Evolutionary conservation across 192 early-diverging fungal species (phyloP).

Genomic region (Powellomyces hirtus): DNA sequence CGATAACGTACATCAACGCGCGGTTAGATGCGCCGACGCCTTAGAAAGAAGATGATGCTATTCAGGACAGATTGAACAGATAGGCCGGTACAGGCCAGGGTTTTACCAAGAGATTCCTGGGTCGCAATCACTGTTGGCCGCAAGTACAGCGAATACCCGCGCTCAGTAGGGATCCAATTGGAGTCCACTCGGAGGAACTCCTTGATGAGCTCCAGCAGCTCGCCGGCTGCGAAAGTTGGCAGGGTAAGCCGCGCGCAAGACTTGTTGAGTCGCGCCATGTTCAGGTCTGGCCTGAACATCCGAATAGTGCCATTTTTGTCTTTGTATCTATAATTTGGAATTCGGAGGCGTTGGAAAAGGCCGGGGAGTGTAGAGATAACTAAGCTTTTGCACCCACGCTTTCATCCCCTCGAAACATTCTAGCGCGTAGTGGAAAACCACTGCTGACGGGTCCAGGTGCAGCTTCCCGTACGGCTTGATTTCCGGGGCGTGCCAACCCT

Average conservation of each 20-base stretch:
- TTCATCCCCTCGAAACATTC: conserved; percentile 83
- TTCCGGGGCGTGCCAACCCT: conserved; percentile 75
- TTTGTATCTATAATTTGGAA: conserved; percentile 82
- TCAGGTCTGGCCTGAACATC: conserved; percentile 96
- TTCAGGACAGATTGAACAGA: background rate
- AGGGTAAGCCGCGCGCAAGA: conserved; percentile 80
- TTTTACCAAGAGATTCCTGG: conserved; percentile 59
- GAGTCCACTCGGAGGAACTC: conserved; percentile 77
- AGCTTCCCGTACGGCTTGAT: conserved; percentile 86
- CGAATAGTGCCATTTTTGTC: conserved; percentile 82
- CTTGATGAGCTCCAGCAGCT: conserved; percentile 81
- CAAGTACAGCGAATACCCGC: conserved; percentile 90
- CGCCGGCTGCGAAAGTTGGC: conserved; percentile 75
- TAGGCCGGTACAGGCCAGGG: background rate
- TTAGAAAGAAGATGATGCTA: conserved; percentile 23
- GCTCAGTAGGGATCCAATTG: conserved; percentile 87
- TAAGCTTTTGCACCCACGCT: conserved; percentile 18
- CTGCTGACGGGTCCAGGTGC: conserved; percentile 74
- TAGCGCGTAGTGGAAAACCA: conserved; percentile 92
- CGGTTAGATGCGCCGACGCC: conserved; percentile 81
- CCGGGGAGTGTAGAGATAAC: background rate
- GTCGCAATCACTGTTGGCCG: conserved; percentile 93
- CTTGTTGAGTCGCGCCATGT: conserved; percentile 85
- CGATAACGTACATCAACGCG: conserved; percentile 84
- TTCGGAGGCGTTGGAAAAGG: background rate